These are phyloP conservation scores for Hypoxylon sp. DNA, from an alignment of 2,329 filamentous ascomycete species.

Conservation along the genomic window DNA sequence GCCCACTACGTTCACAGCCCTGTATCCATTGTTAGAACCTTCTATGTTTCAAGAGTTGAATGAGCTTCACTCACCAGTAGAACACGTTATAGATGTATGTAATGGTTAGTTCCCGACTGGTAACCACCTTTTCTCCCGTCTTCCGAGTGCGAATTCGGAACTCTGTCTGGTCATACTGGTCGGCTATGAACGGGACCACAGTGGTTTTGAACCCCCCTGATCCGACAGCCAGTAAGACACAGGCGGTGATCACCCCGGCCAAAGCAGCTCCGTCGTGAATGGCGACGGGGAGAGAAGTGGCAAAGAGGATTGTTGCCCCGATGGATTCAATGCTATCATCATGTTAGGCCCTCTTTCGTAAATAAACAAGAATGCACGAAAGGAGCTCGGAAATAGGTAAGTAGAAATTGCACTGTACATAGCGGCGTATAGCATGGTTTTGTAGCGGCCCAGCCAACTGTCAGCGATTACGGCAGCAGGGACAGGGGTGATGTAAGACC, in stretches of 20 bases:
- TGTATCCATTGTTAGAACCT: conserved; percentile 2
- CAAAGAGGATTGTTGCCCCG: conserved; percentile 31
- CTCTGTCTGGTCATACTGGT: conserved; percentile 26
- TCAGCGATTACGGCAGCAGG: conserved; percentile 33
- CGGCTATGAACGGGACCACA: conserved; percentile 37
- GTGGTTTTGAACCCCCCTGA: conserved; percentile 29
- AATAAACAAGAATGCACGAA: not conserved
- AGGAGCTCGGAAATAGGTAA: not conserved
- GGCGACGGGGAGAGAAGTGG: conserved; percentile 27
- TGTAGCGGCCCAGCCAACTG: conserved; percentile 38
- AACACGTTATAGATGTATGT: conserved; percentile 38
- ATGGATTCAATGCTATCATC: conserved; percentile 23
- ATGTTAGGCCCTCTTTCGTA: conserved; percentile 1
- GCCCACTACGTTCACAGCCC: conserved; percentile 21
- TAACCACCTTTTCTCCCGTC: conserved; percentile 30
- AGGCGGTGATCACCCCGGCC: conserved; percentile 18
- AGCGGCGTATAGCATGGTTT: conserved; percentile 34
- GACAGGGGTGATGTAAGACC: conserved; percentile 32
- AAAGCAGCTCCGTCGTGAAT: conserved; percentile 18
- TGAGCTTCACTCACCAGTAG: conserved; percentile 26
- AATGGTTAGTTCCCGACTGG: conserved; percentile 26
- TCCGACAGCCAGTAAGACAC: conserved; percentile 26
- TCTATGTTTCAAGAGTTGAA: not conserved
- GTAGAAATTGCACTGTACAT: conserved; percentile 19
- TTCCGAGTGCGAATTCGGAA: conserved; percentile 18